phyloP scores from a whole-genome alignment of 1,284 basidiomycete species.

The Salmacisia buchloeana region DNA sequence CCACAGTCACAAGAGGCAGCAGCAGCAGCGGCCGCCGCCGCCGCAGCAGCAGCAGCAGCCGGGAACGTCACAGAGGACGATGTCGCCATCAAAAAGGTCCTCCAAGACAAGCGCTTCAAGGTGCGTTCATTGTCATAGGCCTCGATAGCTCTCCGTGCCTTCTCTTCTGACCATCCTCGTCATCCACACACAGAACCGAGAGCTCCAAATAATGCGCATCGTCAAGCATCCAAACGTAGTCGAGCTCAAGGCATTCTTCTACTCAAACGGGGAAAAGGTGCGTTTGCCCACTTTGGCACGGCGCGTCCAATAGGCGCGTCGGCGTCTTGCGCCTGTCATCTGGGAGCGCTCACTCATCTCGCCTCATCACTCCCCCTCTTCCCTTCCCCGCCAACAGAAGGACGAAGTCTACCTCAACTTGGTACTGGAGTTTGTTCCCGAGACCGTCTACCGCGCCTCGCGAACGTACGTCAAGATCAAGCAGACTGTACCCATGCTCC shows the following conservation, averaged over 20 bases:
- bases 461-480: conserved; percentile 99
- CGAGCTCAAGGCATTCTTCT: conserved; percentile 96
- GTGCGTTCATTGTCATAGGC: conserved; percentile 57
- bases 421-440: conserved; percentile 97
- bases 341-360: neutral
- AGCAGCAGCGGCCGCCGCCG: conserved; percentile 6
- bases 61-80: conserved; percentile 58
- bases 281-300: conserved; percentile 8
- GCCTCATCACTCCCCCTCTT: neutral
- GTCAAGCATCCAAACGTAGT: conserved; percentile 97
- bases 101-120: conserved; percentile 99
- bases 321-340: neutral
- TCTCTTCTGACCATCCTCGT: neutral
- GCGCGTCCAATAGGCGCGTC: too few relatives aligned
- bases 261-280: conserved; percentile 98
- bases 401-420: conserved; percentile 99
- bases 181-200: conserved; percentile 74
- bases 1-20: neutral
- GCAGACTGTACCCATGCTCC: conserved; percentile 98
- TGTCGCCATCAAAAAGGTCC: conserved; percentile 98
- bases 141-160: conserved; percentile 1
- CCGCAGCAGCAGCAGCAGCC: conserved; percentile 1
- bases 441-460: conserved; percentile 97
- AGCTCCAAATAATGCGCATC: conserved; percentile 98
- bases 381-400: conserved; percentile 62